These are phyloP conservation scores for Albugo laibachii DNA, from an alignment of 352 stramenopile species.

Conservation along the genomic window DNA sequence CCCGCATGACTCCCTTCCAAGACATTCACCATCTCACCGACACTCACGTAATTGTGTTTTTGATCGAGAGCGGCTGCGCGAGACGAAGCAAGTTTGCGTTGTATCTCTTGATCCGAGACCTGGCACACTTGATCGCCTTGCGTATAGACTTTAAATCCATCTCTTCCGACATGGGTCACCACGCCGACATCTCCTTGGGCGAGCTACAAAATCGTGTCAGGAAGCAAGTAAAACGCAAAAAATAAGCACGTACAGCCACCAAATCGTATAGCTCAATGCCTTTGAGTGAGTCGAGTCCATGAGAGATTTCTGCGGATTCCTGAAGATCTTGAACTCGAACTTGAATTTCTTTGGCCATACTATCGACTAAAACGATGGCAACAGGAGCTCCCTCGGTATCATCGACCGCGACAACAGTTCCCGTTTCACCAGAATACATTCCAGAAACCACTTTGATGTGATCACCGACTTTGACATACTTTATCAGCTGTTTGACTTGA, in stretches of 20 bases:
- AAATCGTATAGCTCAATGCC: constrained; percentile 82
- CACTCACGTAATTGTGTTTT: constrained; percentile 78
- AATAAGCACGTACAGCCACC: constrained; percentile 37
- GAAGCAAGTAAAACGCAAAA: neutral
- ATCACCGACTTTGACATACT: constrained; percentile 82
- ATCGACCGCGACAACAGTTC: constrained; percentile 76
- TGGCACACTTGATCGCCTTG: constrained; percentile 66
- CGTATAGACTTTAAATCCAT: constrained; percentile 74
- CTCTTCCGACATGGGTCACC: constrained; percentile 79
- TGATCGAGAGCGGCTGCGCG: constrained; percentile 72
- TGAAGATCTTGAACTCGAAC: constrained; percentile 79
- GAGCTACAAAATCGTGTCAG: constrained; percentile 14
- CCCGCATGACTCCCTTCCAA: constrained; percentile 63
- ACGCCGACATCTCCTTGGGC: constrained; percentile 75
- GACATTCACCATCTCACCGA: constrained; percentile 81
- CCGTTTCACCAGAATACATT: constrained; percentile 76
- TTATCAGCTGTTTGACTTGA: constrained; percentile 78
- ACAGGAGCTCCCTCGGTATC: constrained; percentile 64
- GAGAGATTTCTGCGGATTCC: constrained; percentile 76
- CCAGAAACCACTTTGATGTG: constrained; percentile 84
- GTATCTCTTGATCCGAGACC: constrained; percentile 79
- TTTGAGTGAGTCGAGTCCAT: constrained; percentile 78
- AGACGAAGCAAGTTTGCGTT: constrained; percentile 72
- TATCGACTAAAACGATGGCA: constrained; percentile 78
- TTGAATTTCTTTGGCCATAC: constrained; percentile 81